Conservation (phyloP, 106 monocot species). For the Acanthochlamys bracteata region DNA sequence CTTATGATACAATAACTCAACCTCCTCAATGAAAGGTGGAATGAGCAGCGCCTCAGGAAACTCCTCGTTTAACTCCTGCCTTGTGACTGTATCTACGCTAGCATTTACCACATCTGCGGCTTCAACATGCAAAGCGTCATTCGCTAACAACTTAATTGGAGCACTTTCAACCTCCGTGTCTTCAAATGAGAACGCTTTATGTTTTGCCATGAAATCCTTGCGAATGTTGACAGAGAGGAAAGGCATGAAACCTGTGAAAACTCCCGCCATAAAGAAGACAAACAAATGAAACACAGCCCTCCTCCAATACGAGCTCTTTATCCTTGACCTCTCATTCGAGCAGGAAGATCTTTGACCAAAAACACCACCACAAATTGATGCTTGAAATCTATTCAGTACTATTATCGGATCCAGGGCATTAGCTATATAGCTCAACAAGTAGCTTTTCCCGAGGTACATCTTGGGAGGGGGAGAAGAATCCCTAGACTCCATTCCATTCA, state of each 20-base stretch:
- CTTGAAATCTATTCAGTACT: conserved; percentile 8
- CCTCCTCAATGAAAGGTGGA: conserved; percentile 9
- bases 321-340: conserved; percentile 27
- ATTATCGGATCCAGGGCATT: conserved; percentile 15
- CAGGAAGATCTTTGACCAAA: conserved; percentile 21
- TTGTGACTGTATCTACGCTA: conserved; percentile 10
- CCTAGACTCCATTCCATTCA: conserved; percentile 19
- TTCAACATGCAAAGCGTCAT: conserved; percentile 5
- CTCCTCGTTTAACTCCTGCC: conserved; percentile 11
- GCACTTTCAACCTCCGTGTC: conserved; percentile 9
- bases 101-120: neutral
- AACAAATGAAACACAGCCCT: conserved; percentile 22
- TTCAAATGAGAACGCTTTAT: conserved; percentile 31
- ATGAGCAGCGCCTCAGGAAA: conserved; percentile 3
- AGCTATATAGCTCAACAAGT: conserved; percentile 26
- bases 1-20: conserved; percentile 22
- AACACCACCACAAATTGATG: conserved; percentile 13
- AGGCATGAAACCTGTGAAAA: conserved; percentile 42
- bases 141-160: neutral
- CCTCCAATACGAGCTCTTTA: conserved; percentile 25
- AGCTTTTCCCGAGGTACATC: conserved; percentile 18
- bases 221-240: conserved; percentile 39
- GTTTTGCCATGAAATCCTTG: conserved; percentile 20
- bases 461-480: conserved; percentile 37
- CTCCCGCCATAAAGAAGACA: conserved; percentile 50